Evolutionary conservation across 306 rosid species (phyloP).

Genomic region (Phaseolus lunatus): DNA sequence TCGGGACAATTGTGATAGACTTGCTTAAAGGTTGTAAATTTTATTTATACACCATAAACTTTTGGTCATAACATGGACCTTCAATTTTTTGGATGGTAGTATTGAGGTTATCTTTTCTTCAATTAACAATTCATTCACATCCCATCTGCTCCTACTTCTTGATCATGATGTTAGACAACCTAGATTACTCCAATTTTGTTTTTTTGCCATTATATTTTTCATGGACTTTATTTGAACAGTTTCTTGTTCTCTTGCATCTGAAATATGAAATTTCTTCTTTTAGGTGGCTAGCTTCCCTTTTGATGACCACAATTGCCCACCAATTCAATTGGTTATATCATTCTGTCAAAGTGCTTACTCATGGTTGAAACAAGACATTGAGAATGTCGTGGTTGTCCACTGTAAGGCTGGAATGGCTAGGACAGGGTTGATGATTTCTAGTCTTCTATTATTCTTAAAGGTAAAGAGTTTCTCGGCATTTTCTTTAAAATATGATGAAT

Average conservation of each 20-base stretch:
- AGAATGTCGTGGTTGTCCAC: constrained; percentile 98
- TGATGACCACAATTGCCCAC: constrained; percentile 97
- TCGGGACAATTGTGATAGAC: constrained; percentile 26
- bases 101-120: constrained; percentile 20
- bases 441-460: constrained; percentile 92
- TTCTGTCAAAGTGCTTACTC: constrained; percentile 98
- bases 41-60: constrained; percentile 12
- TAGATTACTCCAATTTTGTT: constrained; percentile 15
- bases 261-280: constrained; percentile 45
- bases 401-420: constrained; percentile 99
- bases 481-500: constrained; percentile 35
- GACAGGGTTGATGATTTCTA: constrained; percentile 98
- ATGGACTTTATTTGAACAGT: constrained; percentile 26
- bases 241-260: constrained; percentile 36
- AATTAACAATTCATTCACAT: constrained; percentile 33
- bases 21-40: constrained; percentile 10
- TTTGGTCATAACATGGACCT: not conserved
- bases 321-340: constrained; percentile 76
- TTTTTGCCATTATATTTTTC: constrained; percentile 24
- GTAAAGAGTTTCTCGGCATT: constrained; percentile 48
- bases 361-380: constrained; percentile 96
- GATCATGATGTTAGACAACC: constrained; percentile 31
- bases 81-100: constrained; percentile 18
- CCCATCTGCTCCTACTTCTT: constrained; percentile 7
- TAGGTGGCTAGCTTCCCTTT: constrained; percentile 97